phyloP scores from a whole-genome alignment of 2,329 filamentous ascomycete genomes.

The Septoria petroselini region DNA sequence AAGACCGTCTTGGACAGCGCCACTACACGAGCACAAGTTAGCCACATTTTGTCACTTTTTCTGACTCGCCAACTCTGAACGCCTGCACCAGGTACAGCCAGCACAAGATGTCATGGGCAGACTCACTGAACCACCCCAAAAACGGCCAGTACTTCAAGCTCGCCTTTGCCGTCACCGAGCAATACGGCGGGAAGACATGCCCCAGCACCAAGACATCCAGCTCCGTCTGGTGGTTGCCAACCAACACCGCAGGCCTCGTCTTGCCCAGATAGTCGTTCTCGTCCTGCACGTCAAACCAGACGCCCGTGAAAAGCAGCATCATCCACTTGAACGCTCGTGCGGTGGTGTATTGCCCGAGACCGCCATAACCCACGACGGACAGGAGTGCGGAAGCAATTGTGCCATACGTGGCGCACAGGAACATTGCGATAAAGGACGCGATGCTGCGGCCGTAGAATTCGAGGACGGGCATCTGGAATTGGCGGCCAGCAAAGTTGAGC shows the following conservation, averaged over 20 bases:
- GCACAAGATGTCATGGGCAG: neutral
- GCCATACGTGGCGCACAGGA: constrained; percentile 63
- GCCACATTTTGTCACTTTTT: constrained; percentile 1
- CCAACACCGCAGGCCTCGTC: constrained; percentile 78
- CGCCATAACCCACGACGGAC: constrained; percentile 66
- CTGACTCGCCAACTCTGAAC: too few species aligned
- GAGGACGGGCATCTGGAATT: constrained; percentile 35
- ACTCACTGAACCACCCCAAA: constrained; percentile 82
- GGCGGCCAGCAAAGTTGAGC: constrained; percentile 38
- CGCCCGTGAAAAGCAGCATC: constrained; percentile 72
- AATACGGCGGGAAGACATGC: constrained; percentile 83
- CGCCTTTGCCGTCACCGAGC: constrained; percentile 88
- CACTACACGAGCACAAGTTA: constrained; percentile 49
- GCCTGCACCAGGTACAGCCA: too few species aligned
- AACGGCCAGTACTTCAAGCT: constrained; percentile 75
- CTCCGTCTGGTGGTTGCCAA: constrained; percentile 91
- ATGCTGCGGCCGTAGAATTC: constrained; percentile 66
- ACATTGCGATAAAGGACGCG: constrained; percentile 42
- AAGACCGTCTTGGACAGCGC: constrained; percentile 83
- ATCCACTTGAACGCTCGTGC: constrained; percentile 74
- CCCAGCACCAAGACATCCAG: constrained; percentile 92
- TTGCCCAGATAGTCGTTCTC: constrained; percentile 35
- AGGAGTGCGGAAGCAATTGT: constrained; percentile 70
- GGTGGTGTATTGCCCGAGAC: constrained; percentile 80
- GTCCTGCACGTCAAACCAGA: constrained; percentile 69